These are phyloP conservation scores for Amaranthus palmeri DNA, from an alignment of 148 eudicot species.

Conservation along the genomic window DNA sequence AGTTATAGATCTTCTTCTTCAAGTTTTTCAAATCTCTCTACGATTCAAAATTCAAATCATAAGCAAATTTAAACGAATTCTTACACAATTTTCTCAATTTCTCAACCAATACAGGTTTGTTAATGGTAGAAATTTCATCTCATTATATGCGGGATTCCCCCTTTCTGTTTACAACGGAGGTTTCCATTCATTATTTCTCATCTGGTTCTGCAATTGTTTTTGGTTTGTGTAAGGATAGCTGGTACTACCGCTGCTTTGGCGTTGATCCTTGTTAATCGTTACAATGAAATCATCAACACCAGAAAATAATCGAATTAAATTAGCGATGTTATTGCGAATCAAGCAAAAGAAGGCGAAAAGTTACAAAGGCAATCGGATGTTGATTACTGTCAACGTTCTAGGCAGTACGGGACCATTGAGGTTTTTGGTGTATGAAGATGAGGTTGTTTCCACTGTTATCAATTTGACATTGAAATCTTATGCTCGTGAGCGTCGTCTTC, in stretches of 20 bases:
- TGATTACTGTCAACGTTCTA: constrained; percentile 56
- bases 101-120: neutral
- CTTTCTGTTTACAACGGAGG: constrained; percentile 29
- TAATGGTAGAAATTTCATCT: constrained; percentile 32
- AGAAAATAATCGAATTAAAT: neutral
- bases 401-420: constrained; percentile 71
- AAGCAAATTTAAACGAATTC: too few relatives aligned
- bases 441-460: constrained; percentile 39
- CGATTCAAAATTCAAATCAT: too few relatives aligned
- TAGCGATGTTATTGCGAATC: constrained; percentile 28
- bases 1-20: too few relatives aligned
- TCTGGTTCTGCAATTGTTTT: constrained; percentile 29
- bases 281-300: neutral
- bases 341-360: constrained; percentile 36
- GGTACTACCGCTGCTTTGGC: constrained; percentile 60
- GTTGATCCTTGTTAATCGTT: constrained; percentile 21
- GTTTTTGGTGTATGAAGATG: constrained; percentile 58
- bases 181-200: constrained; percentile 9
- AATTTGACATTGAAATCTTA: constrained; percentile 51
- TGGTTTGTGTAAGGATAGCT: constrained; percentile 50
- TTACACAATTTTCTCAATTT: too few relatives aligned
- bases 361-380: constrained; percentile 38
- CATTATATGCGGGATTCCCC: constrained; percentile 29
- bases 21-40: too few relatives aligned
- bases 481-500: constrained; percentile 68